These are phyloP conservation scores for Albugo candida DNA, from an alignment of 352 stramenopile genomes.

Conservation along the genomic window DNA sequence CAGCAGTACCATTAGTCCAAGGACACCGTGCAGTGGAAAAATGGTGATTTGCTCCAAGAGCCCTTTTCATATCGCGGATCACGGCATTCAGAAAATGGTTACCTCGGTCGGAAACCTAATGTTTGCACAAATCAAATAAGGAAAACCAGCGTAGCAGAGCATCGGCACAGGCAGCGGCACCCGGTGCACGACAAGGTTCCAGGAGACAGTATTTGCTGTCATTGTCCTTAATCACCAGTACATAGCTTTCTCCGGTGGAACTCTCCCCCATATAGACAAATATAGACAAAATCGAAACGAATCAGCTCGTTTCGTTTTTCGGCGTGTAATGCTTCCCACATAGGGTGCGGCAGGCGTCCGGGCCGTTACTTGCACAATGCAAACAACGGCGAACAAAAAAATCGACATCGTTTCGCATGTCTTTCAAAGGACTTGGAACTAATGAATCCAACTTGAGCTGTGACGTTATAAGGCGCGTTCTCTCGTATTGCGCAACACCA, in stretches of 20 bases:
- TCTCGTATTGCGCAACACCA: no score
- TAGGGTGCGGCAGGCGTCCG: neutral
- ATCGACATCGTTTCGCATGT: no score
- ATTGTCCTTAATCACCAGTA: constrained; percentile 14
- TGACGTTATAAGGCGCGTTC: no score
- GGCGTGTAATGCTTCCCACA: constrained; percentile 5
- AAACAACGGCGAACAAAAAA: no score
- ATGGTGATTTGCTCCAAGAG: constrained; percentile 5
- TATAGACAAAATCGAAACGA: constrained; percentile 24
- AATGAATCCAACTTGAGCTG: no score
- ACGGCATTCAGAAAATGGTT: constrained; percentile 9
- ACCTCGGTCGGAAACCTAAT: no score
- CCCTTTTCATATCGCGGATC: constrained; percentile 3
- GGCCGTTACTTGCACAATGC: no score
- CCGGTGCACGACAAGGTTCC: neutral
- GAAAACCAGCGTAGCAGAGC: constrained; percentile 3
- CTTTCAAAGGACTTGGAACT: no score
- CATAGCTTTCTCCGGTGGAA: constrained; percentile 7
- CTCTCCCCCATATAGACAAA: constrained; percentile 4
- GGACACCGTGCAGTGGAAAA: neutral
- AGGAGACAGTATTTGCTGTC: constrained; percentile 13
- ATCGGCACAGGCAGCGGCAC: neutral
- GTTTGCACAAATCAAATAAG: constrained; percentile 3
- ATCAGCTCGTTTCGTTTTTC: constrained; percentile 17
- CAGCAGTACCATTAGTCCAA: constrained; percentile 3